phyloP scores from a whole-genome alignment of 2,329 filamentous ascomycete species.

The Pyrenochaeta sp. region DNA sequence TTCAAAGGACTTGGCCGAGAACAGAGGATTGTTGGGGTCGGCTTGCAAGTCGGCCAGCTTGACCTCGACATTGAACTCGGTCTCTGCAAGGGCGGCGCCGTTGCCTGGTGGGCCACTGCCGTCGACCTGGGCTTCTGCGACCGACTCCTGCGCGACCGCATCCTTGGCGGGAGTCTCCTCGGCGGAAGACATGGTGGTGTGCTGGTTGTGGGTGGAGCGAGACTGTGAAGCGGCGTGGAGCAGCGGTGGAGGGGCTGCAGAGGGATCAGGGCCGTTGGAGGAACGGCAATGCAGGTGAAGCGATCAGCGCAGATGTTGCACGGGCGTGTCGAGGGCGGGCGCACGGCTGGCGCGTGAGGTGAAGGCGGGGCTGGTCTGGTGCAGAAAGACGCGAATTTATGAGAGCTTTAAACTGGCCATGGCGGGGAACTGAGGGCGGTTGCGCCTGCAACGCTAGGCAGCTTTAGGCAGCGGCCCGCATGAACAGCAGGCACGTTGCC shows the following conservation, averaged over 20 bases:
- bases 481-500: conserved; percentile 28
- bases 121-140: conserved; percentile 51
- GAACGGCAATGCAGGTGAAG: too few species aligned
- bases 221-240: conserved; percentile 5
- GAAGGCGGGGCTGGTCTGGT: conserved; percentile 9
- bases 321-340: conserved; percentile 1
- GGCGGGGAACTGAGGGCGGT: conserved; percentile 32
- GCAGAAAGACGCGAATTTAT: conserved; percentile 24
- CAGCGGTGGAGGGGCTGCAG: too few species aligned
- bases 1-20: conserved; percentile 82
- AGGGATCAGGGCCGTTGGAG: background rate
- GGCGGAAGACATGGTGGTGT: conserved; percentile 19
- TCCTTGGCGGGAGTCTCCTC: conserved; percentile 4
- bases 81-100: conserved; percentile 65
- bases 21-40: conserved; percentile 86
- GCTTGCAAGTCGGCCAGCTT: conserved; percentile 89
- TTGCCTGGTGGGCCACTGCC: conserved; percentile 53
- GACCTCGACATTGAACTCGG: conserved; percentile 87
- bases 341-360: background rate
- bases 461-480: conserved; percentile 27
- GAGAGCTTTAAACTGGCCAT: conserved; percentile 28
- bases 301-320: too few species aligned
- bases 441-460: conserved; percentile 31
- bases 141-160: conserved; percentile 10
- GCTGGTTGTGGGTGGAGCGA: background rate